Percentiles rank a stretch among this genome's conserved stretches.
Conservation (phyloP, 768 basidiomycete species). For the Kwoniella heveanensis region DNA sequence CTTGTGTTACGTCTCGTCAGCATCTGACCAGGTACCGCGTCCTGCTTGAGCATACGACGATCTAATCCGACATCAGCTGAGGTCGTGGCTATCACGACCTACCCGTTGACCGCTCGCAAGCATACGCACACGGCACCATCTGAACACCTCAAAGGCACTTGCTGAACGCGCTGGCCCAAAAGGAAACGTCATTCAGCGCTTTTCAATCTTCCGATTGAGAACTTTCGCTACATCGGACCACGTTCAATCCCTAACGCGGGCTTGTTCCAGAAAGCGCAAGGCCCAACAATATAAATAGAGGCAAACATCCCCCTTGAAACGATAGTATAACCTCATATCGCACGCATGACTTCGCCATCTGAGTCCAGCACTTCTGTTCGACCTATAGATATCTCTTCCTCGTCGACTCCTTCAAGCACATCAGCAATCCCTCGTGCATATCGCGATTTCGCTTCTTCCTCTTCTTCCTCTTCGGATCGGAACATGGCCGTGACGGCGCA, state of each 20-base stretch:
- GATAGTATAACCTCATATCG: background rate
- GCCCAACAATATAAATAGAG: no score
- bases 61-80: background rate
- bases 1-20: no score
- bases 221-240: no score
- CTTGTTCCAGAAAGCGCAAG: no score
- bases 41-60: background rate
- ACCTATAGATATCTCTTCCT: conserved; percentile 2
- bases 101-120: background rate
- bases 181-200: no score
- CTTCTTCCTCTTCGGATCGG: background rate
- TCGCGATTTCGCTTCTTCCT: background rate
- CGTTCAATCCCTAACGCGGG: no score
- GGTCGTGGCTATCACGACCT: background rate
- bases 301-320: no score
- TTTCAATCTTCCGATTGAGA: no score
- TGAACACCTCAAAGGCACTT: background rate
- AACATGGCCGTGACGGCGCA: conserved; percentile 20
- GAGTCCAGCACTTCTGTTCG: conserved; percentile 1
- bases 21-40: no score
- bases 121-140: background rate
- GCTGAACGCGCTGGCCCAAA: background rate
- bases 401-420: conserved; percentile 1
- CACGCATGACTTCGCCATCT: conserved; percentile 15
- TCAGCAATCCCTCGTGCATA: background rate